Conservation (phyloP, 176 grass and related monocot genomes). For the Chloris gayana region DNA sequence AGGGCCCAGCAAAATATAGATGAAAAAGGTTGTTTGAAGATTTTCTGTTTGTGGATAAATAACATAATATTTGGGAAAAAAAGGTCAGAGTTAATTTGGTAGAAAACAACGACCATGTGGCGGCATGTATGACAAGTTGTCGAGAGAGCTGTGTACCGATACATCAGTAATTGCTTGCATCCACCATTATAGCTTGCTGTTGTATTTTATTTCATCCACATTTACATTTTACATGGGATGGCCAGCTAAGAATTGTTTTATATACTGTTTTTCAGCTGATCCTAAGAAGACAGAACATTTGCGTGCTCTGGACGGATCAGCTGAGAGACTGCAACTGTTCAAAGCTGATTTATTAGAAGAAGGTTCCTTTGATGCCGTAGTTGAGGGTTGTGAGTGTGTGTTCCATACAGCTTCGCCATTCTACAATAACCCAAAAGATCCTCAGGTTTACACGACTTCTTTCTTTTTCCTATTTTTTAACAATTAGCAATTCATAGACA, state of each 20-base stretch:
- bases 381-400: slow-evolving; percentile 52
- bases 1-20: not conserved
- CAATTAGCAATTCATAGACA: not conserved
- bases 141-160: not conserved
- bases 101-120: not conserved
- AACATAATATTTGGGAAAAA: not conserved
- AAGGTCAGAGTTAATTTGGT: not conserved
- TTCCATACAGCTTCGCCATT: slow-evolving; percentile 55
- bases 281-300: slow-evolving; percentile 48
- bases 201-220: not conserved
- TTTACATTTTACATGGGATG: not conserved
- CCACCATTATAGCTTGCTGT: not conserved
- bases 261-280: slow-evolving; percentile 38
- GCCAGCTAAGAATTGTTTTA: not conserved
- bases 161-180: not conserved
- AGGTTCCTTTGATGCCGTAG: slow-evolving; percentile 40
- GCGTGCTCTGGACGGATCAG: slow-evolving; percentile 42
- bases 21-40: not conserved
- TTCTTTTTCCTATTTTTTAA: not conserved
- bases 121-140: not conserved
- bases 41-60: not conserved
- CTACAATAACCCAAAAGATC: slow-evolving; percentile 32
- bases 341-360: slow-evolving; percentile 50
- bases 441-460: slow-evolving; percentile 34
- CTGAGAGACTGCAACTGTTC: slow-evolving; percentile 42